Conservation (phyloP, 1,139 yeast species). For the Eremothecium sinecaudum region DNA sequence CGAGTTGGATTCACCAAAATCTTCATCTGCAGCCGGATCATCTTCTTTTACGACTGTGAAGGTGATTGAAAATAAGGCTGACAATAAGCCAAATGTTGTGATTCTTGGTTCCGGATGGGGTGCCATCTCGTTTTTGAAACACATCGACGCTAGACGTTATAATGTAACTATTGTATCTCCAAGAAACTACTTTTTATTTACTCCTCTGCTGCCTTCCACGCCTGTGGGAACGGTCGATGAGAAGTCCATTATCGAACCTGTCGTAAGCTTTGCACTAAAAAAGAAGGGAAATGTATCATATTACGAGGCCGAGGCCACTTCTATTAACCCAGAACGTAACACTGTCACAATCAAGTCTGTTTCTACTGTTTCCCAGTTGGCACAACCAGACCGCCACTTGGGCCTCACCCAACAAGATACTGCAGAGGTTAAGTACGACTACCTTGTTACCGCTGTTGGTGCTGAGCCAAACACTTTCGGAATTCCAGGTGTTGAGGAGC, state of each 20-base stretch:
- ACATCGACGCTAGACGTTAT: constrained; percentile 76
- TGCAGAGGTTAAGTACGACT: constrained; percentile 47
- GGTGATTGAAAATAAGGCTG: constrained; percentile 29
- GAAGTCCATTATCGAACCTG: constrained; percentile 84
- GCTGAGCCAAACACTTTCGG: constrained; percentile 90
- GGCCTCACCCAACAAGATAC: constrained; percentile 31
- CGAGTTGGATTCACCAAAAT: background rate
- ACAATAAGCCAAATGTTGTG: constrained; percentile 39
- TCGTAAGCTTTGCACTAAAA: constrained; percentile 63
- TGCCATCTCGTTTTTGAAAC: constrained; percentile 69
- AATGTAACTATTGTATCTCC: constrained; percentile 88
- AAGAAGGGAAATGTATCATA: constrained; percentile 72
- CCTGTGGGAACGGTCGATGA: constrained; percentile 90
- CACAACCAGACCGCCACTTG: constrained; percentile 34
- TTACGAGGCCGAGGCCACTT: constrained; percentile 86
- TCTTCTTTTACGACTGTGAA: constrained; percentile 35
- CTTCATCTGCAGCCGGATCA: constrained; percentile 24
- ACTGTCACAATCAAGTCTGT: constrained; percentile 46
- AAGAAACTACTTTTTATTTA: constrained; percentile 87
- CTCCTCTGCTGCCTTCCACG: constrained; percentile 86
- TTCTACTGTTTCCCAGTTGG: constrained; percentile 28
- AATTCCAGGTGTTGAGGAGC: constrained; percentile 84
- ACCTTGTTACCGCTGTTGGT: constrained; percentile 82
- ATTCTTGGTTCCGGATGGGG: constrained; percentile 92
- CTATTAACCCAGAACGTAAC: constrained; percentile 61